Conservation (phyloP, 2,329 filamentous ascomycete genomes). For the Hymenoscyphus scutula region DNA sequence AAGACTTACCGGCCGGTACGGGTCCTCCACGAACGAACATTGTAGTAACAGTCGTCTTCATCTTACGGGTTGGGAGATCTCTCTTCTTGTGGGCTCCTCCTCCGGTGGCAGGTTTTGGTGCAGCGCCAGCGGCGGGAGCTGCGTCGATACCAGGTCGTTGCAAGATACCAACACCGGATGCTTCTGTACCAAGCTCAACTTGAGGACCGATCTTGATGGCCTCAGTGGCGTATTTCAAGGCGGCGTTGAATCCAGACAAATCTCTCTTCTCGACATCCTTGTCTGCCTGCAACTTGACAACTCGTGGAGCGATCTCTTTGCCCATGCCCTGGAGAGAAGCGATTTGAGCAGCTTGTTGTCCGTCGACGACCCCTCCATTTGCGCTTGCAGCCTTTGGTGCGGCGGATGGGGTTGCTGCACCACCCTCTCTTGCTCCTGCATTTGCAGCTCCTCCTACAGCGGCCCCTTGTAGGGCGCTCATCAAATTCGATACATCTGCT, state of each 20-base stretch:
- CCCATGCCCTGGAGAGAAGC: constrained; percentile 47
- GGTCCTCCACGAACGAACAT: constrained; percentile 33
- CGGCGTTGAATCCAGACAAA: constrained; percentile 42
- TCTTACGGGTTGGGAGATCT: constrained; percentile 19
- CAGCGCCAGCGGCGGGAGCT: constrained; percentile 10
- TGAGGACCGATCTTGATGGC: constrained; percentile 41
- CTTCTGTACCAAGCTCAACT: constrained; percentile 42
- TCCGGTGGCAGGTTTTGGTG: background rate
- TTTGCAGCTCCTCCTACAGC: constrained; percentile 40
- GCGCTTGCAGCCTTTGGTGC: constrained; percentile 16
- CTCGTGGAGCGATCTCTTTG: constrained; percentile 48
- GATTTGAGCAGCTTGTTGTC: constrained; percentile 41
- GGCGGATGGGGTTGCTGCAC: constrained; percentile 14
- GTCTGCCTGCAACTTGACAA: constrained; percentile 17
- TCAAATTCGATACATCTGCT: constrained; percentile 45
- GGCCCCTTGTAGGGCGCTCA: constrained; percentile 48
- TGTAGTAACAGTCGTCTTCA: constrained; percentile 34
- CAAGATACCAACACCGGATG: constrained; percentile 43
- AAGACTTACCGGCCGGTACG: constrained; percentile 23
- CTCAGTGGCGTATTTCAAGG: constrained; percentile 41
- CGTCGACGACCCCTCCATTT: constrained; percentile 11
- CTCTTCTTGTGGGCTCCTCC: constrained; percentile 4
- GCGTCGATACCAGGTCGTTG: constrained; percentile 21
- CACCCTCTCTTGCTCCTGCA: constrained; percentile 20
- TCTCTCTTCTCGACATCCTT: constrained; percentile 38